These are phyloP conservation scores for Microdochium trichocladiopsis DNA, from an alignment of 2,329 filamentous ascomycete species.

Conservation along the genomic window DNA sequence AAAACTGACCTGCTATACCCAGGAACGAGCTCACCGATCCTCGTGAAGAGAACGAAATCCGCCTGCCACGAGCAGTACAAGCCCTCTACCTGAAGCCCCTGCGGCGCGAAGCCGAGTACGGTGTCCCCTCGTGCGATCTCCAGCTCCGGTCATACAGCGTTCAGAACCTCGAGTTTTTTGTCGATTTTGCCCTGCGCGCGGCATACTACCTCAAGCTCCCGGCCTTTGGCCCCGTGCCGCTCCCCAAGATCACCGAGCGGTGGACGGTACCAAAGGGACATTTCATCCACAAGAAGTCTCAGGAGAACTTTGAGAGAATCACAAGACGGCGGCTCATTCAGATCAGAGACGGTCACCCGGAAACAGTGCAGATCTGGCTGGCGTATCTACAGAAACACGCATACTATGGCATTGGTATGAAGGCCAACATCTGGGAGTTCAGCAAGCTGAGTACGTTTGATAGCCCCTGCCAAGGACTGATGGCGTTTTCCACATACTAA, in stretches of 20 bases:
- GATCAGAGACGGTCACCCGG: slow-evolving; percentile 84
- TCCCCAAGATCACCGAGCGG: slow-evolving; percentile 80
- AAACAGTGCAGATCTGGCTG: slow-evolving; percentile 86
- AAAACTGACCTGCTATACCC: neutral
- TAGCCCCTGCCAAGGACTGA: neutral
- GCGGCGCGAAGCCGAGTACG: slow-evolving; percentile 65
- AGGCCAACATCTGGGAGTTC: slow-evolving; percentile 94
- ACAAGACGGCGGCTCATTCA: slow-evolving; percentile 83
- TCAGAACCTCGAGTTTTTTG: slow-evolving; percentile 87
- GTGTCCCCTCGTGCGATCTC: slow-evolving; percentile 80
- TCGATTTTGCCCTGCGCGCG: slow-evolving; percentile 88
- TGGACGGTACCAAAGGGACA: slow-evolving; percentile 88
- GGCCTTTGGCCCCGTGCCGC: slow-evolving; percentile 75
- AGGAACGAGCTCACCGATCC: slow-evolving; percentile 18
- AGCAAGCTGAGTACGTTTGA: slow-evolving; percentile 57
- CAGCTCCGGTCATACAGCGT: slow-evolving; percentile 88
- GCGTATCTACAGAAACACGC: slow-evolving; percentile 88
- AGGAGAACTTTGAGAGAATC: slow-evolving; percentile 95
- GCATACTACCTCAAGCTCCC: slow-evolving; percentile 90
- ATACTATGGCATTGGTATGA: slow-evolving; percentile 97
- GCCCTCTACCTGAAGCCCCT: slow-evolving; percentile 82
- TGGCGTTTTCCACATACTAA: slow-evolving; percentile 2
- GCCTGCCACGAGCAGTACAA: slow-evolving; percentile 73
- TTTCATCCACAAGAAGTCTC: slow-evolving; percentile 95
- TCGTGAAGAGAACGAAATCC: slow-evolving; percentile 23